Evolutionary conservation across 2,329 filamentous ascomycete species (phyloP), one percentile per base, ranked within the genome.

Genomic region (Tolypocladium cylindrosporum): DNA sequence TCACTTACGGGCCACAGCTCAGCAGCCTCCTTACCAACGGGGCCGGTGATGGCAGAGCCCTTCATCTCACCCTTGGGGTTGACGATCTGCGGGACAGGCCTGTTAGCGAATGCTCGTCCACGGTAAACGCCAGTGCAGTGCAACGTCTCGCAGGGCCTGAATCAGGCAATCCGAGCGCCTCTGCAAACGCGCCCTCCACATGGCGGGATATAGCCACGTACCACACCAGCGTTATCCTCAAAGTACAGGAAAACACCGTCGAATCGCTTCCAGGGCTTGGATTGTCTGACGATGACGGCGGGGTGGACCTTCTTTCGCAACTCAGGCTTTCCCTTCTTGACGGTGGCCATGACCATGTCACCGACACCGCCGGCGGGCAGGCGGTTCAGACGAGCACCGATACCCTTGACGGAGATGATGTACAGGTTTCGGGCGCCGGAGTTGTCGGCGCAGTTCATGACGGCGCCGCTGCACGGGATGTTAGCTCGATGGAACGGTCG

Each of bases 61-160:
- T 99, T 99, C 94, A 99, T 99, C 84, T 99, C 94, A 82, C 94
- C 94, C 90, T 99, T 99, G 80, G 93, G 91, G 86, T 99, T 99
- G 85, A 99, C 94, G 74, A 99, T 99, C 90, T 94, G 73, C 39
- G 72, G 41, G 43, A 50, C 51, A 48, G 6, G 45, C 21, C 0
- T 27, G 69, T 81, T 67, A 80, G 77, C 67, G 6, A 40, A 10
- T 7, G 9, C 9, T 13, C 48, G 5, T 14, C 5, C 48, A 14
- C 4, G 48, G n/a, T 3, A 19, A 2, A 3, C 6, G 16, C 27
- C 45, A 27, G 9, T 34, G 45, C 24, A 16, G 31, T 3, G 31
- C 27, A n/a, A 51, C 48, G 48, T 37, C 31, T 21, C 5, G 48
- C 19, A 14, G n/a, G 48, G 14, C 14, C 31, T 36, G 10, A 5